Evolutionary conservation across 805 yeast genomes (phyloP).

Genomic region (Blastobotrys americana): DNA sequence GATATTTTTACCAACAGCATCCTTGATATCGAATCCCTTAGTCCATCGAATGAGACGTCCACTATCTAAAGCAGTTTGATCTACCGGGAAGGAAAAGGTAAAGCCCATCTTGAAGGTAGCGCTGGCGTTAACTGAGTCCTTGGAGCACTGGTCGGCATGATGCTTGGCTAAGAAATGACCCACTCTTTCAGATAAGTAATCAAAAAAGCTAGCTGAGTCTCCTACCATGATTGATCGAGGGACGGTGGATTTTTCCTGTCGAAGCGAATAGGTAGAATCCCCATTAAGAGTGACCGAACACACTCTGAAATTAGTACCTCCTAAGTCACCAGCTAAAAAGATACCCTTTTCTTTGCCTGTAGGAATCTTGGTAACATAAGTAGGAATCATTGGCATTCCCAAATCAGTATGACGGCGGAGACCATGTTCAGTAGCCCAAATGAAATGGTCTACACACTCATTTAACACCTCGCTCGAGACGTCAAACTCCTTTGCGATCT

Average conservation of each 20-base stretch:
- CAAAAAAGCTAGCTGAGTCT: conserved; percentile 57
- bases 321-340: conserved; percentile 84
- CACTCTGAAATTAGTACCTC: conserved; percentile 94
- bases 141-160: conserved; percentile 43
- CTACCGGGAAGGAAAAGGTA: conserved; percentile 90
- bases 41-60: conserved; percentile 94
- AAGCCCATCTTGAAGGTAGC: conserved; percentile 68
- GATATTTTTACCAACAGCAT: conserved; percentile 79
- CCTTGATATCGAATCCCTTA: conserved; percentile 83
- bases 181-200: conserved; percentile 67
- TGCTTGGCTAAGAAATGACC: conserved; percentile 56
- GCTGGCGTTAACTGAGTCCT: conserved; percentile 16
- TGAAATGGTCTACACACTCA: conserved; percentile 21
- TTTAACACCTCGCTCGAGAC: conserved; percentile 19
- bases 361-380: conserved; percentile 80
- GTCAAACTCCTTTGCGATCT: conserved; percentile 19
- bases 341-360: conserved; percentile 79
- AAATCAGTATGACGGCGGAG: conserved; percentile 23
- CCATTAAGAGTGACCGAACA: conserved; percentile 68
- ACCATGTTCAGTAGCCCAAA: conserved; percentile 23
- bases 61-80: conserved; percentile 69
- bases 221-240: conserved; percentile 70
- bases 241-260: conserved; percentile 70
- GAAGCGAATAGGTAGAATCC: conserved; percentile 62
- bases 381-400: conserved; percentile 71